Base-by-base conservation (phyloP, 176 grass and related monocot species). In the Eleusine coracana region DNA sequence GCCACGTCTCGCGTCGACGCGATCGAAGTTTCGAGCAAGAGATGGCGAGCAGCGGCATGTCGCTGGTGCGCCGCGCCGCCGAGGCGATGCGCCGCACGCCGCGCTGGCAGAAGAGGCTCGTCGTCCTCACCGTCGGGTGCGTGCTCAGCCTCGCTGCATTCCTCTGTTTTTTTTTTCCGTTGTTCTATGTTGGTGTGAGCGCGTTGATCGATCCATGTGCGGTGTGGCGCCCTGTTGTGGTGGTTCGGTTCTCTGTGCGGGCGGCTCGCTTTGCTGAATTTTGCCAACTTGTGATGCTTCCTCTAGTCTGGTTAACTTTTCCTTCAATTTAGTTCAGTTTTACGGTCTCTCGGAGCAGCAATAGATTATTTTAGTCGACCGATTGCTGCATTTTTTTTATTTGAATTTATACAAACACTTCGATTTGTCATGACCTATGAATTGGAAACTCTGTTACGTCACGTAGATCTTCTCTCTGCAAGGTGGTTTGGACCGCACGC, bases 111-210 rank as follows among this genome's bases (percentile, higher is more conserved):
- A 90, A 66, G 69, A 66, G 87, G 50, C 82, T 92, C 82, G 72
- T 93, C 60, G 27, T 93, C 40, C 66, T 90, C 84, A 87, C 80
- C 29, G 80, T 75, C 23, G 87, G 79, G 67, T 95, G 80, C 61
- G 90, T 83, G 34, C 72, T 21, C 45, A 60, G 12, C 14, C 56
- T 15, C 28, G 55, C 3, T 37, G 49, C 73, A 5, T 62, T 64
- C n/a, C 55, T n/a, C 27, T 29, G 13, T 18, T 39, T 48, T 75
- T 52, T 48, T 58, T 62, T 69, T 27, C 0, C 4, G 25, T 14
- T 63, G 60, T 63, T 63, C 3, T 29, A 2, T 3, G 31, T 58
- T 34, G 9, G 16, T 10, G 1, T 11, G 2, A 12, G 2, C 6
- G 3, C 7, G 74, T 25, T 55, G 39, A 55, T 84, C 59, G 80